These are phyloP conservation scores for Prasinococcaceae sp. DNA, from an alignment of 139 green algal genomes.

Conservation along the genomic window DNA sequence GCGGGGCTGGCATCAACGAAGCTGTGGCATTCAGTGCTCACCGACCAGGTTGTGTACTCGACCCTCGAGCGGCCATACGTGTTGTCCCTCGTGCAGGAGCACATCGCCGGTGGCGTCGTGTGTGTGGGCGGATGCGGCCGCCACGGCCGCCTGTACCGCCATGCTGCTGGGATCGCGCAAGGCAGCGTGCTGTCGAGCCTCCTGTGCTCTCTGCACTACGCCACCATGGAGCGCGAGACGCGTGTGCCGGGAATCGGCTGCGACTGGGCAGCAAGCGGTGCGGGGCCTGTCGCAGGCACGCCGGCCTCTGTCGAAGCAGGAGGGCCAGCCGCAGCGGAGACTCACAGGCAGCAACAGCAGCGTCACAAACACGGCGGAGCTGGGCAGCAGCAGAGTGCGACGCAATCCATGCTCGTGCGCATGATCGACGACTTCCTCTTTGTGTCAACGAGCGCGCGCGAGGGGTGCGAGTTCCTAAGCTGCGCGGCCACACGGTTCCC, in stretches of 20 bases:
- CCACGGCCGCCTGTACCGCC: slow-evolving; percentile 47
- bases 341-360: slow-evolving; percentile 2
- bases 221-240: slow-evolving; percentile 44
- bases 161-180: slow-evolving; percentile 48
- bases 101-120: slow-evolving; percentile 59
- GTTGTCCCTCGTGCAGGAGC: slow-evolving; percentile 42
- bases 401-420: slow-evolving; percentile 45
- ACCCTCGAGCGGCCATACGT: slow-evolving; percentile 22
- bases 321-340: not conserved
- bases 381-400: not conserved
- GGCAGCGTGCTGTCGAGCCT: slow-evolving; percentile 63
- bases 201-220: slow-evolving; percentile 82
- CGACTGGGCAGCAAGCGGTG: not conserved
- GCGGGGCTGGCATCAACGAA: too few species aligned
- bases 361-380: not conserved
- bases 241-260: slow-evolving; percentile 6
- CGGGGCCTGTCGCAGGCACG: not conserved
- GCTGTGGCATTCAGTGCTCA: too few species aligned
- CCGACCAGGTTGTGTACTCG: not conserved
- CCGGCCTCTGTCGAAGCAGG: slow-evolving; percentile 2
- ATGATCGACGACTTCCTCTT: slow-evolving; percentile 79
- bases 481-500: slow-evolving; percentile 38
- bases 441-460: slow-evolving; percentile 36
- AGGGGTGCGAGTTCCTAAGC: slow-evolving; percentile 5
- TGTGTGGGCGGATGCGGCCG: slow-evolving; percentile 35